Evolutionary conservation across 2,329 filamentous ascomycete species (phyloP).

Genomic region (Fusarium phyllophilum): DNA sequence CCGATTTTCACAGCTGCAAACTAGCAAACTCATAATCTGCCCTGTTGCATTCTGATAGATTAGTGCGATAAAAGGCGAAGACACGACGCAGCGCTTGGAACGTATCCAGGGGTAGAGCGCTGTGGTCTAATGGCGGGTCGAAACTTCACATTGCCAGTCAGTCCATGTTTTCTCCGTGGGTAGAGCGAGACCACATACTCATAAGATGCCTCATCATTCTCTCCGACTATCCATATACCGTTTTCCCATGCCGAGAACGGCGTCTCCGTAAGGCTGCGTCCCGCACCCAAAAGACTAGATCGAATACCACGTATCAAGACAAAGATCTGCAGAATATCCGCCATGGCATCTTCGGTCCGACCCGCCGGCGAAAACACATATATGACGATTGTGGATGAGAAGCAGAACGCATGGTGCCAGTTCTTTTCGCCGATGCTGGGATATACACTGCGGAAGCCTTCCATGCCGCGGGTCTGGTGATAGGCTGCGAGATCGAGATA

Average conservation of each 20-base stretch:
- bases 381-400: not conserved
- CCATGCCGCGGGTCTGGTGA: not conserved
- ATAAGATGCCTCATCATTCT: not conserved
- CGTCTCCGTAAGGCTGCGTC: not conserved
- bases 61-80: not conserved
- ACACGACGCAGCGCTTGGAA: not conserved
- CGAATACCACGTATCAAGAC: not conserved
- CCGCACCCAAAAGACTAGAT: not conserved
- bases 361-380: not conserved
- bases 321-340: not conserved
- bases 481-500: not conserved
- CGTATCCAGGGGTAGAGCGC: not conserved
- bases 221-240: not conserved
- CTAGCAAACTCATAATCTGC: not conserved
- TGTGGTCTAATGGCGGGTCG: not conserved
- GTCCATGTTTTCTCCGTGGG: not conserved
- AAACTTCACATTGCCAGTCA: fast-evolving
- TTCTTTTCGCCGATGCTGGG: fast-evolving
- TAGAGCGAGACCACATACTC: not conserved
- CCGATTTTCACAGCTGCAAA: not conserved
- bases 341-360: not conserved
- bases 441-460: not conserved
- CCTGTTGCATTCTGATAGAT: not conserved
- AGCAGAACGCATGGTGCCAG: not conserved
- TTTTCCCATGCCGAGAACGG: not conserved